Evolutionary conservation across 192 early-diverging fungal species (phyloP), one percentile per base, ranked within the genome.

Genomic region (Rhizoclosmatium globosum): DNA sequence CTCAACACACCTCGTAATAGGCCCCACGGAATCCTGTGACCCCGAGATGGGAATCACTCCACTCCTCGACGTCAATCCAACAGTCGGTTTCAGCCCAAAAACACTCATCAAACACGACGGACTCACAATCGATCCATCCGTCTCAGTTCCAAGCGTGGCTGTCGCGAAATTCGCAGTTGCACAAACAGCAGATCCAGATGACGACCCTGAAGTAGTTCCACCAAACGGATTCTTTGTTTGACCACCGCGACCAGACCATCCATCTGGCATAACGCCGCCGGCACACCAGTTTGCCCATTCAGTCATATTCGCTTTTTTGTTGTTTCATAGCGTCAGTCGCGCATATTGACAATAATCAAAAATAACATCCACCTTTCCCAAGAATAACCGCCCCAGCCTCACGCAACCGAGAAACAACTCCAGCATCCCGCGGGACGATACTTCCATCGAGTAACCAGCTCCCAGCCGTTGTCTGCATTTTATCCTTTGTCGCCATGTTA

Each of bases 171-270:
- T 68, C 3, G 65, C 62, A 7, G 76, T 50, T 3, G 47, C 47
- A n/a, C 42, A 9, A 17, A 68, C 66, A 4, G 66, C 66, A 41
- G 31, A 42, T 15, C 71, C 71, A n/a, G 71, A 72, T 15, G 48
- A 58, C 4, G 53, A 58, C n/a, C 71, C 71, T n/a, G 53, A 59
- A n/a, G 48, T 23, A 73, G 72, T 7, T n/a, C 7, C 61, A 64
- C 21, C 21, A 21, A 43, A 68, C 4, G 66, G 66, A 21, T 74
- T 77, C 4, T 41, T 66, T 3, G 75, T 83, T 41, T 83, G 76
- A 17, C 81, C 76, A 44, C 83, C 83, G 44, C 83, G 83, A 23
- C 80, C 64, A 19, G 82, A 80, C 83, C 83, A 84, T 13, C 83
- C 82, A 47, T 43, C 61, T 3, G 62, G n/a, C 3, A 64, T 64